phyloP scores from a whole-genome alignment of 78 protist genomes.

The Polysphondylium violaceum region DNA sequence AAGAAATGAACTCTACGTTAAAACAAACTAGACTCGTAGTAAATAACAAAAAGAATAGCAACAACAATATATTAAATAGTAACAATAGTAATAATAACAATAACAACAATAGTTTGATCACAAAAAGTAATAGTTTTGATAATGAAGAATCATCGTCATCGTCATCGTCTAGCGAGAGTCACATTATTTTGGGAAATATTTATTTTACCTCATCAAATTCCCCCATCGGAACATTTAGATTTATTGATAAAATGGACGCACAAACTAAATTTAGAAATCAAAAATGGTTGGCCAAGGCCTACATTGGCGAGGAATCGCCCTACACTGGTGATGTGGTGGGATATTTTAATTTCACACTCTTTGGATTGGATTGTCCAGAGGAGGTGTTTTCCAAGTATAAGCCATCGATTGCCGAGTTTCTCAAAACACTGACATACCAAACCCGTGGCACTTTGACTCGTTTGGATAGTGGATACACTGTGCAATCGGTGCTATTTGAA shows the following conservation, averaged over 20 bases:
- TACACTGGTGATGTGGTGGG: constrained; percentile 61
- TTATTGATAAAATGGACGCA: constrained; percentile 31
- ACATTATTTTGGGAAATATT: not conserved
- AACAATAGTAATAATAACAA: not conserved
- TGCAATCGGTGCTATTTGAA: constrained; percentile 5
- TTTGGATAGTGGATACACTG: not conserved
- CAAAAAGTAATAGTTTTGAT: too few species aligned
- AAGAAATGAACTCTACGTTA: constrained; percentile 15
- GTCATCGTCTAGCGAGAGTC: too few species aligned
- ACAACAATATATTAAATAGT: not conserved
- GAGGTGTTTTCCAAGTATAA: not conserved
- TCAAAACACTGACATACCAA: constrained; percentile 30
- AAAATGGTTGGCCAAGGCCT: constrained; percentile 1
- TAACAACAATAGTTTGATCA: too few species aligned
- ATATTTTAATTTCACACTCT: constrained; percentile 56
- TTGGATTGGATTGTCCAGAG: constrained; percentile 4
- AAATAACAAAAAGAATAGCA: not conserved
- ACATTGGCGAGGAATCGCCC: not conserved
- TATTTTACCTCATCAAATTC: not conserved
- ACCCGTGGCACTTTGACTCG: constrained; percentile 41
- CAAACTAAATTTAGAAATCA: constrained; percentile 2
- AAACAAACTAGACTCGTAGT: constrained; percentile 2
- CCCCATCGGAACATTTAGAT: constrained; percentile 45
- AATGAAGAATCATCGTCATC: too few species aligned
- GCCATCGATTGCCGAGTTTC: constrained; percentile 6